Conservation (phyloP, 352 stramenopile genomes). For the Achlya hypogyna region DNA sequence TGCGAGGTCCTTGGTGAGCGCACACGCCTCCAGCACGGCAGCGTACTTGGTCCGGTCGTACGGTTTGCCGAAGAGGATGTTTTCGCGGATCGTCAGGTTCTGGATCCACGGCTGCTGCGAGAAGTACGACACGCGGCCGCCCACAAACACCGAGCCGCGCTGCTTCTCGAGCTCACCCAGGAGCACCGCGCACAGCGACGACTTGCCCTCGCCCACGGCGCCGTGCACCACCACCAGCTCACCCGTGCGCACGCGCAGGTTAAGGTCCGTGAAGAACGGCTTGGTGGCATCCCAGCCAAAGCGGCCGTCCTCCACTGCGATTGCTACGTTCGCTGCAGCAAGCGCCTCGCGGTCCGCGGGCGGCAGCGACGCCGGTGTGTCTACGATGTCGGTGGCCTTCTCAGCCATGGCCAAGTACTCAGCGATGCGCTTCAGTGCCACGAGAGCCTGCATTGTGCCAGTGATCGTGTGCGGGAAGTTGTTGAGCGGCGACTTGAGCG, state of each 20-base stretch:
- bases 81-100: slow-evolving; percentile 82
- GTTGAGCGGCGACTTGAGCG: slow-evolving; percentile 31
- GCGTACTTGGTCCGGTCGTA: slow-evolving; percentile 55
- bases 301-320: slow-evolving; percentile 54
- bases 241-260: slow-evolving; percentile 32
- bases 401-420: slow-evolving; percentile 27
- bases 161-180: slow-evolving; percentile 81
- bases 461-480: slow-evolving; percentile 32
- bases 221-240: slow-evolving; percentile 50
- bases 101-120: slow-evolving; percentile 93
- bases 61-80: slow-evolving; percentile 74
- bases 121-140: slow-evolving; percentile 34
- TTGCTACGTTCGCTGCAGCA: slow-evolving; percentile 12
- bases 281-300: slow-evolving; percentile 38
- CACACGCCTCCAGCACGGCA: slow-evolving; percentile 23
- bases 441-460: slow-evolving; percentile 30
- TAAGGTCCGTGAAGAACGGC: slow-evolving; percentile 29
- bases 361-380: neutral
- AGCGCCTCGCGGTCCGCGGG: neutral
- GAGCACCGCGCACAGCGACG: slow-evolving; percentile 39
- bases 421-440: slow-evolving; percentile 30
- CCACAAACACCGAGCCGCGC: slow-evolving; percentile 30
- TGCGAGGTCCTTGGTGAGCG: slow-evolving; percentile 19
- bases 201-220: slow-evolving; percentile 44
- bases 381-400: slow-evolving; percentile 3